These are phyloP conservation scores for Rhodamnia rubescens DNA, from an alignment of 345 rosid species.

Conservation along the genomic window DNA sequence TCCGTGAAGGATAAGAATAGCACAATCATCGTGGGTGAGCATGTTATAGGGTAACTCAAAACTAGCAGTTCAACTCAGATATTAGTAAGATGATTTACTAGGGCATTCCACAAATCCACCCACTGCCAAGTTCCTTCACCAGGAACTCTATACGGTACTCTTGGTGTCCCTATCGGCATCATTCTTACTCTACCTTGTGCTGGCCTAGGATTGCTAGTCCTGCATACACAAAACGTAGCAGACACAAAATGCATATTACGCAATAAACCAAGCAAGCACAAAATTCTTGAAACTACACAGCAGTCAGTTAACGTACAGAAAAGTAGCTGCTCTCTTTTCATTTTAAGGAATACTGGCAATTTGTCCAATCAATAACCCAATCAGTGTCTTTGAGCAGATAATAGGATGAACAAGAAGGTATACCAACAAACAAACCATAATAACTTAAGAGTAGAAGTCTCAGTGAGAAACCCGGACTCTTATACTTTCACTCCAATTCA, in stretches of 20 bases:
- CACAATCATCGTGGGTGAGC: not conserved
- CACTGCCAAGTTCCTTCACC: constrained; percentile 85
- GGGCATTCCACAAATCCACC: constrained; percentile 89
- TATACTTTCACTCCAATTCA: not conserved
- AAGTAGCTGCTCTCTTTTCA: not conserved
- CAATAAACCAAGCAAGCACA: not conserved
- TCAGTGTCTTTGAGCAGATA: not conserved
- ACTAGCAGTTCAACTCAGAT: not conserved
- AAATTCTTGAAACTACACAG: not conserved
- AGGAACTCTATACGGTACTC: constrained; percentile 56
- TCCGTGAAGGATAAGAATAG: not conserved
- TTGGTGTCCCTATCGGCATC: constrained; percentile 85
- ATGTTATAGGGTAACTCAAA: not conserved
- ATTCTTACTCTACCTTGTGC: constrained; percentile 39
- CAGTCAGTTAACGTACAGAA: not conserved
- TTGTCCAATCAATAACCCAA: not conserved
- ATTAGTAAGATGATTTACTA: constrained; percentile 35
- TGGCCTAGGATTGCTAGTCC: constrained; percentile 29
- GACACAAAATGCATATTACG: not conserved
- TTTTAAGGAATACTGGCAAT: not conserved
- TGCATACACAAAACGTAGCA: constrained; percentile 3
- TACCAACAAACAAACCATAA: not conserved
- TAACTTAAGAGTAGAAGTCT: not conserved
- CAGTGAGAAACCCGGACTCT: not conserved
- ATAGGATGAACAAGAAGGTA: not conserved